Evolutionary conservation across 257 asterid species (phyloP).

Genomic region (Solanum rostratum): DNA sequence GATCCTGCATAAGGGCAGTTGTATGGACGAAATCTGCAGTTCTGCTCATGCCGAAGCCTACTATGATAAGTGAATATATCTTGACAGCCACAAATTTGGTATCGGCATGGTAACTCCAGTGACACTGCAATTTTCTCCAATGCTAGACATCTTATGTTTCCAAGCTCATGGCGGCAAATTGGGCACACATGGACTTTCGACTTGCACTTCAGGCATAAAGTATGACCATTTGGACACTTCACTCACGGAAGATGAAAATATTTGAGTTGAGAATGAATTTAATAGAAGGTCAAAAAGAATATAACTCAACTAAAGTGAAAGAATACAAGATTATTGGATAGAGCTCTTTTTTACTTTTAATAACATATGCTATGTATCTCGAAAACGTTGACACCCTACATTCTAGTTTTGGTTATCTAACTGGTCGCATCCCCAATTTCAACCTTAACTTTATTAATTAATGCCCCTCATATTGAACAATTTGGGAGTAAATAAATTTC

Average conservation of each 20-base stretch:
- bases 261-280: background rate
- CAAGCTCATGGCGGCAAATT: constrained; percentile 34
- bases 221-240: constrained; percentile 33
- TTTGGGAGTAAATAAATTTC: background rate
- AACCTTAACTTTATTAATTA: background rate
- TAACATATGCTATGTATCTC: background rate
- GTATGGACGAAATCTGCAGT: constrained; percentile 22
- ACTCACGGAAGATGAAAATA: background rate
- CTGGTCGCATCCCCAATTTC: background rate
- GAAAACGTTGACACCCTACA: background rate
- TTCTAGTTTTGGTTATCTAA: background rate
- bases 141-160: constrained; percentile 36
- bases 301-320: background rate
- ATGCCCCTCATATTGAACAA: background rate
- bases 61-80: constrained; percentile 21
- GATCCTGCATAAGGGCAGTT: constrained; percentile 37
- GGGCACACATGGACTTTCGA: constrained; percentile 20
- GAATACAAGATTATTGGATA: background rate
- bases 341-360: background rate
- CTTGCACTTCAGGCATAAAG: constrained; percentile 23
- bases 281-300: background rate
- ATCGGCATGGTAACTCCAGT: constrained; percentile 26
- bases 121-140: constrained; percentile 35
- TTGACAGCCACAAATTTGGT: constrained; percentile 24
- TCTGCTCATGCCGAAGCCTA: constrained; percentile 27